Evolutionary conservation across 2,329 filamentous ascomycete species (phyloP).

Genomic region (Herpotrichia juniperi): DNA sequence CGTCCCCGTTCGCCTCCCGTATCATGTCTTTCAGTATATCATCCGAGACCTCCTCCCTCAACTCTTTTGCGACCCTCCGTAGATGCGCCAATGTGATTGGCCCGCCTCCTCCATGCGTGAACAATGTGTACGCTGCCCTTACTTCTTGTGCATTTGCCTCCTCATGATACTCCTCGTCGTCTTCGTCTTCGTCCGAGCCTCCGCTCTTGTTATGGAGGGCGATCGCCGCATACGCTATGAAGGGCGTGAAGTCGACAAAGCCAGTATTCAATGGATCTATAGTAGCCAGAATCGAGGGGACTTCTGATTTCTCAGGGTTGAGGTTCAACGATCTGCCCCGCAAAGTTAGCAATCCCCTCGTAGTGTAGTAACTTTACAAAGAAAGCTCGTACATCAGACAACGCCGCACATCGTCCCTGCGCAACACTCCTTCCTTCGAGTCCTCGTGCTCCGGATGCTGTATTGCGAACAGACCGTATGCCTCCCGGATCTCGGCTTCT

Average conservation of each 20-base stretch:
- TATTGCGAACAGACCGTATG: constrained; percentile 77
- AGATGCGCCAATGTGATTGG: constrained; percentile 84
- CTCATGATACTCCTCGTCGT: constrained; percentile 43
- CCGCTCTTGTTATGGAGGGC: constrained; percentile 66
- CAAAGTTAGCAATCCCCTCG: not conserved
- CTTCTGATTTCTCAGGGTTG: constrained; percentile 67
- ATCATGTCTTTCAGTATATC: constrained; percentile 92
- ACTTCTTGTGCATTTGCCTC: constrained; percentile 67
- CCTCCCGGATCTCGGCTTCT: constrained; percentile 89
- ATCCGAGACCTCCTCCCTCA: constrained; percentile 86
- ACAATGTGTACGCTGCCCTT: constrained; percentile 80
- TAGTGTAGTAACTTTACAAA: not conserved
- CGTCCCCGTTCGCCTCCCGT: constrained; percentile 86
- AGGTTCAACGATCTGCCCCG: constrained; percentile 77
- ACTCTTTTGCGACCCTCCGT: constrained; percentile 75
- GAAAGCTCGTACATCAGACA: constrained; percentile 56
- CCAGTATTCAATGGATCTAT: constrained; percentile 85
- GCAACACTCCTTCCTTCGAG: constrained; percentile 63
- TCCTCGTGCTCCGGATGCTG: constrained; percentile 63
- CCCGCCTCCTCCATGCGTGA: constrained; percentile 64
- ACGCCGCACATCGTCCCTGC: constrained; percentile 52
- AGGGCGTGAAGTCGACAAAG: constrained; percentile 77
- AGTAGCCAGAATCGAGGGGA: constrained; percentile 76
- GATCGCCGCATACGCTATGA: constrained; percentile 86
- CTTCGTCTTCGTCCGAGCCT: constrained; percentile 48